phyloP scores from a whole-genome alignment of 176 grass and related monocot species.

The Cymbopogon citratus region DNA sequence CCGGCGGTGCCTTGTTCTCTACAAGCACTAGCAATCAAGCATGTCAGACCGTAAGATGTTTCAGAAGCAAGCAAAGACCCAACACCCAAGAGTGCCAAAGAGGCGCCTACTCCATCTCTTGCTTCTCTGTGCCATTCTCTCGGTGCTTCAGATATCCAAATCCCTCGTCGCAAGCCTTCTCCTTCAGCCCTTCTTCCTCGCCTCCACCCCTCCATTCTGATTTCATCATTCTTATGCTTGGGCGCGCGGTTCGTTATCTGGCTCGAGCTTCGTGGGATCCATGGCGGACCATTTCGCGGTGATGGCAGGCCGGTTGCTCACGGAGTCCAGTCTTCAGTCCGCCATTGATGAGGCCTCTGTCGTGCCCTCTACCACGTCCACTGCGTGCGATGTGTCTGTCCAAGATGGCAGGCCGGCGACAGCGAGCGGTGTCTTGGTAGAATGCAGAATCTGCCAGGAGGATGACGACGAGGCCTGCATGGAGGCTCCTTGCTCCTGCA shows the following conservation, averaged over 20 bases:
- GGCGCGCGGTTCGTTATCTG: neutral
- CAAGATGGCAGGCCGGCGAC: neutral
- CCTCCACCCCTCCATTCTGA: neutral
- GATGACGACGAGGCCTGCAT: slow-evolving; percentile 52
- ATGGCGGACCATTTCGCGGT: slow-evolving; percentile 56
- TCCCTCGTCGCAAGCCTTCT: slow-evolving; percentile 46
- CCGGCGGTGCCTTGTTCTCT: neutral
- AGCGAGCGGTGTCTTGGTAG: slow-evolving; percentile 27
- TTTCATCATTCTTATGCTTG: neutral
- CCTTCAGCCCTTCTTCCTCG: slow-evolving; percentile 15
- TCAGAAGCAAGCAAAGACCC: slow-evolving; percentile 12
- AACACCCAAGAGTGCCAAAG: neutral
- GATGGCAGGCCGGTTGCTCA: slow-evolving; percentile 59
- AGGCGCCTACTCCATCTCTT: slow-evolving; percentile 48
- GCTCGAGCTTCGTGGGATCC: neutral
- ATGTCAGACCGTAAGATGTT: slow-evolving; percentile 5
- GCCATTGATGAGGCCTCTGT: slow-evolving; percentile 36
- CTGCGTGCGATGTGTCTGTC: neutral
- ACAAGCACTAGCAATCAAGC: slow-evolving; percentile 8
- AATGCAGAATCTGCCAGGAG: slow-evolving; percentile 87
- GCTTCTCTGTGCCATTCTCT: slow-evolving; percentile 28
- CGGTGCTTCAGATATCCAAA: slow-evolving; percentile 46
- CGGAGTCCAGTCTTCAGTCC: slow-evolving; percentile 48
- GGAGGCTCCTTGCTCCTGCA: slow-evolving; percentile 82
- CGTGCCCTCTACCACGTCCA: neutral